Base-by-base conservation (phyloP, 2,329 filamentous ascomycete genomes). In the Trichoderma atroviride region DNA sequence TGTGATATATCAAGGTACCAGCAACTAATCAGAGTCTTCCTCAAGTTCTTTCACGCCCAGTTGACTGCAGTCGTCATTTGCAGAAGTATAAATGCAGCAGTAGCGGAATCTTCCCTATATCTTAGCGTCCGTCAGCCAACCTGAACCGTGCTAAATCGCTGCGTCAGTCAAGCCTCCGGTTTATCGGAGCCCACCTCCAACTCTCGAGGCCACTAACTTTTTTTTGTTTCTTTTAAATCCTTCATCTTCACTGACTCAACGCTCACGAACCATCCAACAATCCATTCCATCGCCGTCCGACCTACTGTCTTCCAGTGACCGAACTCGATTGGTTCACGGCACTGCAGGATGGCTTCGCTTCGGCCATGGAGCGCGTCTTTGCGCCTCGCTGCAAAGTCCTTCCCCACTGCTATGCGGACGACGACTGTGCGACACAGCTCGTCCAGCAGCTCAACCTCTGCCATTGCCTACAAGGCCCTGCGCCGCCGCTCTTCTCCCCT, bases 401-500 rank as follows among this genome's bases (percentile, higher is more conserved):
- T 75, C 53, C 60, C 68, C 76, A 57, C 70, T 64, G 72, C 71
- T 57, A 72, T 71, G 11, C 33, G 33, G 55, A 52, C 35, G 53
- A 24, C 72, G 55, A 76, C 78, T 59, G 74, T 79, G 63, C 80
- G 83, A 73, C 73, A 76, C 74, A 77, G 71, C 72, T 79, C 78
- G 43, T 85, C 79, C 81, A 89, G 83, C 78, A 92, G 89, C 73
- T 97, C 94, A 68, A 98, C 95, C 74, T 96, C 94, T 68, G 95
- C 96, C 72, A 89, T 98, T 73, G 94, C 94, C 77, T 98, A 98
- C 89, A 99, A 99, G 86, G 93, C 95, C 69, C 88, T 98, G 72
- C 95, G 97, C 79, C 92, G 94, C 76, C 93, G 95, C 73, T 92
- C 95, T 71, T 91, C 92, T 24, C 92, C 94, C 72, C 89, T 94